Percentiles rank a stretch among this genome's conserved stretches.
Evolutionary conservation across 352 stramenopile species (phyloP).

Genomic region (Pythium periplocum): DNA sequence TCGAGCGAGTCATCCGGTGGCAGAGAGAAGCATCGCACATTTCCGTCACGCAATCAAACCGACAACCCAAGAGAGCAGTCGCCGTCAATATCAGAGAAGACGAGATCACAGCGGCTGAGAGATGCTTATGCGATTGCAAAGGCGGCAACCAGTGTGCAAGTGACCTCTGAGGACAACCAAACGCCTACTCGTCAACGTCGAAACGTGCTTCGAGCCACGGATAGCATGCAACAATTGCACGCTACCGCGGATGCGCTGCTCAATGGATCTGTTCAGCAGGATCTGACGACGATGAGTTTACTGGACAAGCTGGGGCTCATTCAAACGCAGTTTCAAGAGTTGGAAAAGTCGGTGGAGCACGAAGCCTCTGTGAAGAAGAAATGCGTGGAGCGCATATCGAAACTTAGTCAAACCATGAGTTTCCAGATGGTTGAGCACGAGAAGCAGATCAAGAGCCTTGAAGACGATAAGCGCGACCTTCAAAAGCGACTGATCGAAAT

Average conservation of each 20-base stretch:
- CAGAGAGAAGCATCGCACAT: no score
- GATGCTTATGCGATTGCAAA: no score
- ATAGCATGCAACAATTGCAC: slow-evolving; percentile 19
- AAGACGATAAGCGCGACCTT: slow-evolving; percentile 31
- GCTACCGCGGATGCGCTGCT: slow-evolving; percentile 29
- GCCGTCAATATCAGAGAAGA: no score
- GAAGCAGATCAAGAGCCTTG: slow-evolving; percentile 39
- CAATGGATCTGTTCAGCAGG: neutral
- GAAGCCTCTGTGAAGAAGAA: slow-evolving; percentile 61
- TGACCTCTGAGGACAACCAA: no score
- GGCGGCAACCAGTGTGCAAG: no score
- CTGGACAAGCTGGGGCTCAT: slow-evolving; percentile 48
- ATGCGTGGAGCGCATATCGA: slow-evolving; percentile 62
- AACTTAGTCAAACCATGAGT: slow-evolving; percentile 63
- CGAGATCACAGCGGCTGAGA: no score
- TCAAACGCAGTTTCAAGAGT: slow-evolving; percentile 16
- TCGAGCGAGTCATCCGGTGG: no score
- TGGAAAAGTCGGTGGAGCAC: slow-evolving; percentile 33
- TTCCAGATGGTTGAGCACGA: slow-evolving; percentile 59
- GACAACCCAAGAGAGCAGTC: no score
- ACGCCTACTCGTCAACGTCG: no score
- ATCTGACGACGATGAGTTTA: slow-evolving; percentile 25
- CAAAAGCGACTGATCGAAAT: slow-evolving; percentile 30
- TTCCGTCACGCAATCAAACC: no score
- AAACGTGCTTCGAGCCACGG: no score